These are phyloP conservation scores for Sutorius australiensis DNA, from an alignment of 768 basidiomycete species.

Conservation along the genomic window DNA sequence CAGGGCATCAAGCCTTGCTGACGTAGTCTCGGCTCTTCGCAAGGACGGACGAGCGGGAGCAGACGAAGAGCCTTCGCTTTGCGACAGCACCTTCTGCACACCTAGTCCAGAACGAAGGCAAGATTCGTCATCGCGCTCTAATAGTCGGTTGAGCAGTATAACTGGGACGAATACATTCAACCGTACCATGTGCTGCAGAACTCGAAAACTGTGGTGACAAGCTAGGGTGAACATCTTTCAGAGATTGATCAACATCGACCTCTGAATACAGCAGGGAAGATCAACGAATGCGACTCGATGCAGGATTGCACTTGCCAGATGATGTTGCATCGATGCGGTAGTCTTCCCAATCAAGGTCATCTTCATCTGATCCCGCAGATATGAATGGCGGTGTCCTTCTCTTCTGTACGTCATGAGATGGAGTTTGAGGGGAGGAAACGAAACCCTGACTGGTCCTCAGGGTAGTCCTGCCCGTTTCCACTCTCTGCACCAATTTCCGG, in stretches of 20 bases:
- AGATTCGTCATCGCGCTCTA: neutral
- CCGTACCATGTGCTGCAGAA: constrained; percentile 11
- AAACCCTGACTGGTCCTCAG: neutral
- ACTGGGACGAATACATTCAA: neutral
- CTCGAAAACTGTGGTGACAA: constrained; percentile 4
- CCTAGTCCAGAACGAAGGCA: neutral
- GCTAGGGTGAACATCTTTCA: constrained; percentile 7
- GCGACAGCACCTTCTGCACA: constrained; percentile 7
- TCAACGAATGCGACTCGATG: neutral
- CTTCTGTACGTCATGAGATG: neutral
- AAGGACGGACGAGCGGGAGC: constrained; percentile 21
- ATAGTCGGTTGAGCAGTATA: neutral
- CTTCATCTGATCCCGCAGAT: constrained; percentile 14
- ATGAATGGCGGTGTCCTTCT: neutral
- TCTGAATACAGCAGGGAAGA: constrained; percentile 9
- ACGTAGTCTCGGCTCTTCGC: constrained; percentile 37
- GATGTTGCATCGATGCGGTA: constrained; percentile 13
- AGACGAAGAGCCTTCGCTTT: constrained; percentile 5
- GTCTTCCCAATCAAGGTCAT: constrained; percentile 34
- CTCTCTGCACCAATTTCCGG: constrained; percentile 3
- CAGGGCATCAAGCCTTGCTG: constrained; percentile 42
- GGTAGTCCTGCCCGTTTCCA: neutral
- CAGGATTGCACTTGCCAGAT: constrained; percentile 18
- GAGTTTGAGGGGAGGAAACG: neutral
- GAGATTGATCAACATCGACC: constrained; percentile 20